Evolutionary conservation across 2,329 filamentous ascomycete species (phyloP).

Genomic region (Tolypocladium amazonense): DNA sequence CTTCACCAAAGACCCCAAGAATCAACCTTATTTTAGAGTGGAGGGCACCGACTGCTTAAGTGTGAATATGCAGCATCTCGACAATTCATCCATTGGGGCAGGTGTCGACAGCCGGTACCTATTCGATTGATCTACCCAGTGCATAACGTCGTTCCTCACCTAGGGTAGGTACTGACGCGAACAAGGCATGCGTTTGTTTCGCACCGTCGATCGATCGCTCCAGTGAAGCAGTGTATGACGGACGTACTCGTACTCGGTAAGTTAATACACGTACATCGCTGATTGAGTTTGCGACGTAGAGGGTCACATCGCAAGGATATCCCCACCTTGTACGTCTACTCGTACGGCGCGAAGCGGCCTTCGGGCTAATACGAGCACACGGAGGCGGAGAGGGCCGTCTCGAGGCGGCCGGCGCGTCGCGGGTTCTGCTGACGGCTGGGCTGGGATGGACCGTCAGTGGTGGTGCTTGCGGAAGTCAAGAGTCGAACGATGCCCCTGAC

Average conservation of each 20-base stretch:
- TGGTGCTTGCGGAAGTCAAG: background rate
- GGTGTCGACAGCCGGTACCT: too few relatives aligned
- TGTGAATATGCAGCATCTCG: too few relatives aligned
- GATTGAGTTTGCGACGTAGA: background rate
- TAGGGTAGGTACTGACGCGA: too few relatives aligned
- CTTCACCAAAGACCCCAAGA: background rate
- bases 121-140: too few relatives aligned
- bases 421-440: background rate
- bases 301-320: background rate
- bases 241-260: too few relatives aligned
- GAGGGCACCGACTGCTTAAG: too few relatives aligned
- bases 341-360: background rate
- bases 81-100: too few relatives aligned
- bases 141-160: too few relatives aligned
- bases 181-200: background rate
- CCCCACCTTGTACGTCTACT: background rate
- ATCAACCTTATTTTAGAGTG: background rate
- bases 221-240: background rate
- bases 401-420: background rate
- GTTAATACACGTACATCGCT: background rate
- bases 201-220: background rate
- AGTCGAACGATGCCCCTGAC: background rate
- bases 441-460: background rate
- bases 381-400: background rate
- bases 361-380: too few relatives aligned